Evolutionary conservation across 345 rosid species (phyloP).

Genomic region (Eutrema heterophyllum): DNA sequence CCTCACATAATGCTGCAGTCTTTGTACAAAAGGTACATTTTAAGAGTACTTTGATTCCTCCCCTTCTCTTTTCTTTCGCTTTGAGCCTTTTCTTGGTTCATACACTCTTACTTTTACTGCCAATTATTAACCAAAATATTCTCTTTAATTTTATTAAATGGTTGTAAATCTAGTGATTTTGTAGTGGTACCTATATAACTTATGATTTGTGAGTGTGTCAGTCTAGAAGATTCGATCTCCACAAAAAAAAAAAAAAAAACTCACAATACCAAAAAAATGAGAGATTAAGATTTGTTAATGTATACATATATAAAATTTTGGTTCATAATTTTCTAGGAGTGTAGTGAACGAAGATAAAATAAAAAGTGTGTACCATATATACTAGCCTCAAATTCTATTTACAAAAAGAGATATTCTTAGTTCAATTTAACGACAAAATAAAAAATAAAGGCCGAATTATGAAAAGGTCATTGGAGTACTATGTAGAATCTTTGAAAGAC

Average conservation of each 20-base stretch:
- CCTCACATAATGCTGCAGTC: neutral
- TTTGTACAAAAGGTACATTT: constrained; percentile 30
- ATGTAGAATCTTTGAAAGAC: constrained; percentile 8
- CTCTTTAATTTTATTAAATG: neutral
- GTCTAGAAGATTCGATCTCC: constrained; percentile 22
- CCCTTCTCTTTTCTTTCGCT: constrained; percentile 8
- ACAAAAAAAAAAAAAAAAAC: neutral
- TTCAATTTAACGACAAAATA: neutral
- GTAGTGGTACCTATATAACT: constrained; percentile 15
- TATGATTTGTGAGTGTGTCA: constrained; percentile 18
- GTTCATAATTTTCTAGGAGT: neutral
- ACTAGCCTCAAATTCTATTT: neutral
- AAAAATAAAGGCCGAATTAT: neutral
- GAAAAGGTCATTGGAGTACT: neutral
- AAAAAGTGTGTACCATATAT: neutral
- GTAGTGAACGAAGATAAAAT: neutral
- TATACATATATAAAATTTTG: neutral
- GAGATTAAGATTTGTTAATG: neutral
- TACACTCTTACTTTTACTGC: constrained; percentile 22
- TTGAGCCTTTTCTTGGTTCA: constrained; percentile 22
- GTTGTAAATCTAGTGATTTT: neutral
- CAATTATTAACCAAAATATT: constrained; percentile 19
- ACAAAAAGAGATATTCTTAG: neutral
- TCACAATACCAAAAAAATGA: neutral
- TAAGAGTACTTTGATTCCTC: constrained; percentile 24